Percentiles rank a stretch among this genome's conserved stretches.
Evolutionary conservation across 306 rosid genomes (phyloP).

Genomic region (Calophaca sinica): DNA sequence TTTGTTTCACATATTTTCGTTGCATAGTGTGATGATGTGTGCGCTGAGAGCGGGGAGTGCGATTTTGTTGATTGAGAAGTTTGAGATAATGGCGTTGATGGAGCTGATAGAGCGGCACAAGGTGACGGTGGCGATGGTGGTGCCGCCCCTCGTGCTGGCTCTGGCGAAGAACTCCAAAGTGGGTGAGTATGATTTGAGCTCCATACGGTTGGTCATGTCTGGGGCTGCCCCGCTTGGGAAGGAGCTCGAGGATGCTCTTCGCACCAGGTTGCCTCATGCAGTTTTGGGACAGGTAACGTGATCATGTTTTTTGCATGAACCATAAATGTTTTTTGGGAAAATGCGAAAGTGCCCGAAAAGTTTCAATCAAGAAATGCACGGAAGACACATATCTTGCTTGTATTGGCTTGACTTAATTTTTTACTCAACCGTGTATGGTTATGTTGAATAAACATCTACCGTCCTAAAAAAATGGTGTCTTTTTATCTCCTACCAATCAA

Average conservation of each 20-base stretch:
- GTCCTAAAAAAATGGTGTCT: too few species aligned
- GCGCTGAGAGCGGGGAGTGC: constrained; percentile 62
- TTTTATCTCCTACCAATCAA: too few species aligned
- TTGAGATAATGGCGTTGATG: constrained; percentile 63
- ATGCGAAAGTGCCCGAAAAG: too few species aligned
- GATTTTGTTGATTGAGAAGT: constrained; percentile 62
- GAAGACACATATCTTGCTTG: too few species aligned
- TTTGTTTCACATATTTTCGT: constrained; percentile 65
- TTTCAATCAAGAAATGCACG: too few species aligned
- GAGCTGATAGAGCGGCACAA: constrained; percentile 50
- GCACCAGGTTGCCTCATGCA: constrained; percentile 64
- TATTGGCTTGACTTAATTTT: too few species aligned
- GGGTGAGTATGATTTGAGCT: constrained; percentile 65
- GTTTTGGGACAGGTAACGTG: constrained; percentile 66
- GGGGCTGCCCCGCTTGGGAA: constrained; percentile 82
- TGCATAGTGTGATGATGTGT: constrained; percentile 62
- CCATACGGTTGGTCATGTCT: constrained; percentile 59
- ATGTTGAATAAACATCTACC: too few species aligned
- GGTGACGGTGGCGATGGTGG: constrained; percentile 73
- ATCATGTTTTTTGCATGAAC: neutral
- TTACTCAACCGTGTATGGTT: too few species aligned
- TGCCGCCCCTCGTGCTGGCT: constrained; percentile 76
- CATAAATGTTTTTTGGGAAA: too few species aligned
- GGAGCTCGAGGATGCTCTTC: constrained; percentile 68
- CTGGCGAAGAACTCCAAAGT: constrained; percentile 67